Evolutionary conservation across 805 yeast species (phyloP), one percentile per base, ranked within the genome.

Genomic region (Scheffersomyces amazonensis): DNA sequence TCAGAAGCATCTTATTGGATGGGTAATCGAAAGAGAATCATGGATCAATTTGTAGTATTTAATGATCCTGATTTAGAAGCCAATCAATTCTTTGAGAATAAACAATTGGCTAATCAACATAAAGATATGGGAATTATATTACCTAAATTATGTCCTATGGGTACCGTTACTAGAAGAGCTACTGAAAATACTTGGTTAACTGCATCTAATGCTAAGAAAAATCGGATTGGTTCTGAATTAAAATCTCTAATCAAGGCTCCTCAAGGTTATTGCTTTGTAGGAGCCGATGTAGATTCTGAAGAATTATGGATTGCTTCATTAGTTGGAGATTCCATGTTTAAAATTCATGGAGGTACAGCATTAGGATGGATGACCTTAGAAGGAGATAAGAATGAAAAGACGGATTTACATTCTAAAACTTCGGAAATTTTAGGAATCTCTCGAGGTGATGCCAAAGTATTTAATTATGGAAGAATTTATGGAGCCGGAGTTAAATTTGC

Each of bases 281-380:
- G 99, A 8, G 99, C 99, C 0, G 99, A 93, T 68, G 99, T 93
- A 7, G 99, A 93, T 60, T 87, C 96, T 27, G 99, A 93, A 56
- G 99, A 93, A 56, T 70, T 93, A 31, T 93, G 99, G 99, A 93
- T 93, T 48, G 99, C 99, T 0, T 85, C 96, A 15, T 65, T 95
- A 17, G 81, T 91, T 22, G 97, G 99, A 3, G 99, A 93, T 57
- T 82, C 98, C 0, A 78, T 83, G 36, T 87, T 91, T 61, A 78
- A 83, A 23, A 66, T 86, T 17, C 99, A 93, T 59, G 99, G 99
- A 5, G 95, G 95, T 11, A 88, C 98, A 0, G 96, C 98, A 0
- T 75, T 95, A 38, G 97, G 98, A 0, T 95, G 99, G 99, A 95
- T 93, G 99, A 90, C 97, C 2, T 71, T 93, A 39, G 99, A 93